These are phyloP conservation scores for Chlamydomonas sp. DNA, from an alignment of 139 green algal genomes.

Conservation along the genomic window DNA sequence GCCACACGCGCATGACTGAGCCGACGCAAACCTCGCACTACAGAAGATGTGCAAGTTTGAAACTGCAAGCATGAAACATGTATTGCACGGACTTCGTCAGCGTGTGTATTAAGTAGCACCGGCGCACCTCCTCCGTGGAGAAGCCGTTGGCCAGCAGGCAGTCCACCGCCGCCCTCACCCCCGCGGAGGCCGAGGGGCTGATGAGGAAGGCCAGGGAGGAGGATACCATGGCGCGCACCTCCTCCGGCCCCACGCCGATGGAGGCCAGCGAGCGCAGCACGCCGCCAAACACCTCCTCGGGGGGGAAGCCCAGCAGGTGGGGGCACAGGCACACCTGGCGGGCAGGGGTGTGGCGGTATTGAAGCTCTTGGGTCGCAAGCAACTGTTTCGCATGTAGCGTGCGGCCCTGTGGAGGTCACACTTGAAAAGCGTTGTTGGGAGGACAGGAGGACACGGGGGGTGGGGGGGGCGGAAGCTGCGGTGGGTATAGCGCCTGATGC, in stretches of 20 bases:
- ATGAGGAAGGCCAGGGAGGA: conserved; percentile 25
- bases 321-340: conserved; percentile 36
- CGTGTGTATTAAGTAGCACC: not conserved
- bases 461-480: too few species aligned
- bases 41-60: too few species aligned
- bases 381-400: too few species aligned
- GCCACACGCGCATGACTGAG: not conserved
- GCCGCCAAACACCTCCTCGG: conserved; percentile 35
- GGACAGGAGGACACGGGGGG: too few species aligned
- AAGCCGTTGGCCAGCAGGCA: conserved; percentile 34
- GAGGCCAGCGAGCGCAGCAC: conserved; percentile 17
- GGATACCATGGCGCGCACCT: conserved; percentile 19
- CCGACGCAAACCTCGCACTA: too few species aligned
- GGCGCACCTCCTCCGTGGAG: conserved; percentile 31
- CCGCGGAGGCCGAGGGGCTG: conserved; percentile 27
- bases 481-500: too few species aligned
- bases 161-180: conserved; percentile 32
- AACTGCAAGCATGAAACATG: too few species aligned
- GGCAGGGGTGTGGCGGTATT: not conserved
- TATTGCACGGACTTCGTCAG: too few species aligned
- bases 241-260: conserved; percentile 15
- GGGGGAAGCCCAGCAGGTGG: conserved; percentile 41
- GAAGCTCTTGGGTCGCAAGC: too few species aligned
- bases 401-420: too few species aligned
- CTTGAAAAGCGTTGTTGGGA: too few species aligned